phyloP scores from a whole-genome alignment of 352 stramenopile species.

The Phytopythium cucurbitacearum region DNA sequence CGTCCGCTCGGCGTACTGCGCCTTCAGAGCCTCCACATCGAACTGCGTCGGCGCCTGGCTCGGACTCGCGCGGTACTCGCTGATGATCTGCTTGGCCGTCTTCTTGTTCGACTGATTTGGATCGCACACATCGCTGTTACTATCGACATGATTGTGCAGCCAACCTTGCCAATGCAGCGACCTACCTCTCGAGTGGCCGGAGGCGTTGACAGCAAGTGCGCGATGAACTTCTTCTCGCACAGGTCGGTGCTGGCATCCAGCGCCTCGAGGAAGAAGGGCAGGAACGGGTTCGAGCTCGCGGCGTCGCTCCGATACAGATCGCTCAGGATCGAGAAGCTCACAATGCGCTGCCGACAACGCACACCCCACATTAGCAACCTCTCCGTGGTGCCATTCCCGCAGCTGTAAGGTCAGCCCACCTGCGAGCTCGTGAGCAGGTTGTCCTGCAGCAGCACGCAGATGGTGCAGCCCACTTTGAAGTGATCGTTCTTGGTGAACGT shows the following conservation, averaged over 20 bases:
- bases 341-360: slow-evolving; percentile 49
- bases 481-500: slow-evolving; percentile 88
- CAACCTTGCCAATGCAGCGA: neutral
- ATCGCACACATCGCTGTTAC: slow-evolving; percentile 4
- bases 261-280: slow-evolving; percentile 82
- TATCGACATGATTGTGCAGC: neutral
- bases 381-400: neutral
- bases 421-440: slow-evolving; percentile 89
- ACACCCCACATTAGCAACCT: neutral
- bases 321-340: slow-evolving; percentile 83
- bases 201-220: slow-evolving; percentile 52
- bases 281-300: slow-evolving; percentile 75
- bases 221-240: slow-evolving; percentile 78
- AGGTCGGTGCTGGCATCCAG: slow-evolving; percentile 63
- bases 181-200: slow-evolving; percentile 48
- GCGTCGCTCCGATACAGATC: slow-evolving; percentile 83
- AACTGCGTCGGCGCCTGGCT: slow-evolving; percentile 41
- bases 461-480: slow-evolving; percentile 88
- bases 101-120: slow-evolving; percentile 47
- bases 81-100: slow-evolving; percentile 64
- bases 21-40: slow-evolving; percentile 61
- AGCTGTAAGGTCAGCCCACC: slow-evolving; percentile 19
- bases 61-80: slow-evolving; percentile 39
- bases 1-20: slow-evolving; percentile 71
- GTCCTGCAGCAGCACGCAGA: slow-evolving; percentile 88